These are phyloP conservation scores for Nicotiana noctiflora DNA, from an alignment of 257 asterid genomes.

Conservation along the genomic window DNA sequence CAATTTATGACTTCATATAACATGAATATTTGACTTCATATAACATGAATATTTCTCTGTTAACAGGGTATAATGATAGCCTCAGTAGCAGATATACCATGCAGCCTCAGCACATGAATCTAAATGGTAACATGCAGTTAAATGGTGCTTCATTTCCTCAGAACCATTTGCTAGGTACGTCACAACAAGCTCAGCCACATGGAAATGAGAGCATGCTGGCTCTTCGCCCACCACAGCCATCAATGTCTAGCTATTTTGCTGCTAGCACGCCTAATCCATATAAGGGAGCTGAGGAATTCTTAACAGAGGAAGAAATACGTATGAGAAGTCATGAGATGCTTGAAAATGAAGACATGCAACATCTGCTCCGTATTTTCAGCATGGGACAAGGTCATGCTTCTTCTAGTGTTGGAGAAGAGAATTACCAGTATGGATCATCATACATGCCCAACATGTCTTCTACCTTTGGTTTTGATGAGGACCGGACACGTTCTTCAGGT, in stretches of 20 bases:
- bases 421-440: slow-evolving; percentile 35
- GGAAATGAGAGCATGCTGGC: slow-evolving; percentile 45
- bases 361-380: slow-evolving; percentile 65
- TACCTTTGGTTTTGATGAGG: slow-evolving; percentile 42
- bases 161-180: slow-evolving; percentile 35
- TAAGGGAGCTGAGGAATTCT: slow-evolving; percentile 51
- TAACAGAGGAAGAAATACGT: slow-evolving; percentile 79
- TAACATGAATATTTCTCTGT: slow-evolving; percentile 12
- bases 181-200: slow-evolving; percentile 47
- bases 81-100: slow-evolving; percentile 36
- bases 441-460: slow-evolving; percentile 53
- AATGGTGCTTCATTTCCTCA: slow-evolving; percentile 40
- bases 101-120: slow-evolving; percentile 52
- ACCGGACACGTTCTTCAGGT: slow-evolving; percentile 74
- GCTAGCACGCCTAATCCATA: slow-evolving; percentile 45
- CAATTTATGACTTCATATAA: neutral
- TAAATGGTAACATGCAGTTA: slow-evolving; percentile 35
- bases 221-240: slow-evolving; percentile 54
- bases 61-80: slow-evolving; percentile 50
- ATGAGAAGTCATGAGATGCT: slow-evolving; percentile 90
- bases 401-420: slow-evolving; percentile 36
- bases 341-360: slow-evolving; percentile 90
- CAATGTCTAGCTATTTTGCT: slow-evolving; percentile 39
- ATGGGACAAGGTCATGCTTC: slow-evolving; percentile 55
- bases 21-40: neutral